Conservation (phyloP, 2,329 filamentous ascomycete species). For the Fusarium continuum region DNA sequence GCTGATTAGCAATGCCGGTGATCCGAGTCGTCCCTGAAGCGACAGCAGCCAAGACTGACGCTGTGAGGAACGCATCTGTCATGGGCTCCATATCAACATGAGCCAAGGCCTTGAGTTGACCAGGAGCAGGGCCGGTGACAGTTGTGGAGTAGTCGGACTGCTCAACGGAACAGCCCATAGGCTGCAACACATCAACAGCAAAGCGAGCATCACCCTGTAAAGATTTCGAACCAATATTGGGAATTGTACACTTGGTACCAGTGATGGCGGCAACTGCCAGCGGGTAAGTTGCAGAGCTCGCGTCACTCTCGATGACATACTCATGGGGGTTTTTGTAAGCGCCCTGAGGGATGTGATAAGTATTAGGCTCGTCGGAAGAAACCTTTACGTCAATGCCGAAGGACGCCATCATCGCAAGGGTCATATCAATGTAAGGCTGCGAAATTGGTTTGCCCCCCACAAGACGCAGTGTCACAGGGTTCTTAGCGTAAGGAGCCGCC, state of each 20-base stretch:
- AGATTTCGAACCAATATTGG: slow-evolving; percentile 92
- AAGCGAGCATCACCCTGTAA: slow-evolving; percentile 96
- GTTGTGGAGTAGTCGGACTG: slow-evolving; percentile 89
- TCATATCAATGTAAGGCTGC: slow-evolving; percentile 98
- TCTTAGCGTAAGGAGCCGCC: slow-evolving; percentile 96
- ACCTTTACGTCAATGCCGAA: slow-evolving; percentile 86
- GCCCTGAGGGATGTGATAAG: slow-evolving; percentile 91
- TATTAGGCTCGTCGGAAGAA: slow-evolving; percentile 82
- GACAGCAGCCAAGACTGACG: slow-evolving; percentile 90
- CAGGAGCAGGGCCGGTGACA: slow-evolving; percentile 84
- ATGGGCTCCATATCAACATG: slow-evolving; percentile 98
- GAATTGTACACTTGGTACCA: slow-evolving; percentile 92
- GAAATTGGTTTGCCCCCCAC: slow-evolving; percentile 98
- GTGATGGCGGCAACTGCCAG: slow-evolving; percentile 94
- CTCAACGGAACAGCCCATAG: slow-evolving; percentile 92
- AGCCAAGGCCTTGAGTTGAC: slow-evolving; percentile 76
- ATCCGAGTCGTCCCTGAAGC: slow-evolving; percentile 86
- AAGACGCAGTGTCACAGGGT: slow-evolving; percentile 86
- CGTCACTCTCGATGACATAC: slow-evolving; percentile 95
- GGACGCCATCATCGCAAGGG: slow-evolving; percentile 93
- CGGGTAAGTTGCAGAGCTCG: slow-evolving; percentile 96
- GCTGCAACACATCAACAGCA: slow-evolving; percentile 85
- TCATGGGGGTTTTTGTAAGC: slow-evolving; percentile 83
- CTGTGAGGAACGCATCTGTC: slow-evolving; percentile 98
- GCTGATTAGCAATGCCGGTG: slow-evolving; percentile 94